These are phyloP conservation scores for Botryotinia globosa DNA, from an alignment of 2,329 filamentous ascomycete species.

Conservation along the genomic window DNA sequence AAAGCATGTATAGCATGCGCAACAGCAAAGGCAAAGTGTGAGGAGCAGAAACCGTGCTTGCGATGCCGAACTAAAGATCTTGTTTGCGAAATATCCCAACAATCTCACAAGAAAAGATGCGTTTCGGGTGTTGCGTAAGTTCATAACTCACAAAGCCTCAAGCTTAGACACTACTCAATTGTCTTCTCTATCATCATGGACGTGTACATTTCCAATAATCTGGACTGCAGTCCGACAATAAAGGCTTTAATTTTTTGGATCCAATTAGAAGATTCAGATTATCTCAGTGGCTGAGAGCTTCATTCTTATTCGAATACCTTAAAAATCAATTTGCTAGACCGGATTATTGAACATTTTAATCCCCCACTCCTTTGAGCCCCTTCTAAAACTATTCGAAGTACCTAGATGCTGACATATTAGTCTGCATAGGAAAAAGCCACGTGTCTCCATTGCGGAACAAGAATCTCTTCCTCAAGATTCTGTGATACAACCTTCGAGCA, in stretches of 20 bases:
- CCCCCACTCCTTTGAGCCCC: not conserved
- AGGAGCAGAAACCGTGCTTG: constrained; percentile 29
- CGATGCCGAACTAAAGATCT: constrained; percentile 26
- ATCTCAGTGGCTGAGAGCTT: not conserved
- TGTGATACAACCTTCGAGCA: not conserved
- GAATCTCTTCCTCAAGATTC: not conserved
- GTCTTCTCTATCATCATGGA: not conserved
- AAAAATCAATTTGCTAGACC: not conserved
- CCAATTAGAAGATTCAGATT: not conserved
- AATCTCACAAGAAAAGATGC: not conserved
- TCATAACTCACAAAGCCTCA: not conserved
- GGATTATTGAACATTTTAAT: no score
- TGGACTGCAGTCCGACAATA: not conserved
- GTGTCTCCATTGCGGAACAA: not conserved
- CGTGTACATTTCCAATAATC: not conserved
- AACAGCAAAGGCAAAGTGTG: constrained; percentile 27
- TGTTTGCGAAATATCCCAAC: constrained; percentile 16
- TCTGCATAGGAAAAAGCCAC: not conserved
- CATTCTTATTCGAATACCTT: no score
- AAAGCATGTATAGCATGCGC: constrained; percentile 28
- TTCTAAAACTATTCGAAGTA: not conserved
- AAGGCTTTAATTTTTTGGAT: not conserved
- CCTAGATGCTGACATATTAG: not conserved
- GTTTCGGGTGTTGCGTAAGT: not conserved
- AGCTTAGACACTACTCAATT: not conserved